These are phyloP conservation scores for Cercospora citrullina DNA, from an alignment of 2,329 filamentous ascomycete species.

Conservation along the genomic window DNA sequence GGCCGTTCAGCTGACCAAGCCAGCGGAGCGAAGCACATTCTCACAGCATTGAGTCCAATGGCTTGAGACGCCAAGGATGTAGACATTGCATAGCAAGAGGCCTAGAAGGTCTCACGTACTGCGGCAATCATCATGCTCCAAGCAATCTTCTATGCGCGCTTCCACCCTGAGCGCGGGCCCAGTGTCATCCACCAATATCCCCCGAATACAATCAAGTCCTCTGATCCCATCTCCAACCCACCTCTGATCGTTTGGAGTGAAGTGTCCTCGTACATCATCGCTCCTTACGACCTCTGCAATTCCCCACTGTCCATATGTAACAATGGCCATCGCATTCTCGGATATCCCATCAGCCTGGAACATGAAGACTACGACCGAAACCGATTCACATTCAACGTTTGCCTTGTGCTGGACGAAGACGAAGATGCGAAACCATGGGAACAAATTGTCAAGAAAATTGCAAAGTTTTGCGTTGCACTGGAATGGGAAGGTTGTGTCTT, in stretches of 20 bases:
- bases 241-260: constrained; percentile 62
- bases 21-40: neutral
- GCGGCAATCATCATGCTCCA: constrained; percentile 54
- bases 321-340: constrained; percentile 79
- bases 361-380: constrained; percentile 74
- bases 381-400: constrained; percentile 98
- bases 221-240: neutral
- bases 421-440: constrained; percentile 61
- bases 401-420: constrained; percentile 71
- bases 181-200: constrained; percentile 39
- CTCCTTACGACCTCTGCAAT: constrained; percentile 91
- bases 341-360: constrained; percentile 84
- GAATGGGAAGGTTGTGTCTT: constrained; percentile 90
- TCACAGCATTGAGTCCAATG: neutral
- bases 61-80: neutral
- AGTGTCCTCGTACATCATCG: constrained; percentile 90
- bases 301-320: constrained; percentile 74
- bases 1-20: neutral
- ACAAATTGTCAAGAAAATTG: constrained; percentile 81
- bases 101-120: neutral
- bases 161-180: constrained; percentile 55
- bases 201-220: constrained; percentile 26
- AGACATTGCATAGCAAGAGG: neutral
- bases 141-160: constrained; percentile 67
- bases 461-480: constrained; percentile 80